Evolutionary conservation across 257 asterid species (phyloP).

Genomic region (Solanum lignicaule): DNA sequence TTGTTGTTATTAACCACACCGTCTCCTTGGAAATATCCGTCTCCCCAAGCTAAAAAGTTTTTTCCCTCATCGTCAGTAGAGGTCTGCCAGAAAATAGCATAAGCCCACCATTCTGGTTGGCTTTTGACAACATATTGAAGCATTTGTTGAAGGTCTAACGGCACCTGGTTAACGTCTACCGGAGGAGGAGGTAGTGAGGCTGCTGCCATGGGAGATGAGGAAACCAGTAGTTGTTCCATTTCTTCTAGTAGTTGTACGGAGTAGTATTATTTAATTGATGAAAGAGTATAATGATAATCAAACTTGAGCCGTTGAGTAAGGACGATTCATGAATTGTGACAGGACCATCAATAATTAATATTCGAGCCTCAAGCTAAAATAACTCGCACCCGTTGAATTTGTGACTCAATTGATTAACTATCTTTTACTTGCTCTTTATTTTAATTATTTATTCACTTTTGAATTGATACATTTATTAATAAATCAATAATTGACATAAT

Average conservation of each 20-base stretch:
- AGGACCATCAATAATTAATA: background rate
- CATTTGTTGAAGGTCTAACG: conserved; percentile 22
- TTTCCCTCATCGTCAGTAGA: conserved; percentile 26
- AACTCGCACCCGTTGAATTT: too few relatives aligned
- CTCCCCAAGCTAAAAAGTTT: conserved; percentile 36
- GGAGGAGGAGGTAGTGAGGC: background rate
- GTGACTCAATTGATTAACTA: too few relatives aligned
- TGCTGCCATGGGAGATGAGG: background rate
- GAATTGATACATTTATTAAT: too few relatives aligned
- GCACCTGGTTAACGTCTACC: background rate
- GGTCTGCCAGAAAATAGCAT: conserved; percentile 46
- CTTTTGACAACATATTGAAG: conserved; percentile 39
- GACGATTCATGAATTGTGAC: background rate
- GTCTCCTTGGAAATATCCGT: conserved; percentile 57
- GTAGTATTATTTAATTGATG: background rate
- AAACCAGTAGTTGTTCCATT: background rate
- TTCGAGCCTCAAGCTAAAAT: background rate
- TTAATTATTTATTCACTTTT: too few relatives aligned
- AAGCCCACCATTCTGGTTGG: conserved; percentile 46
- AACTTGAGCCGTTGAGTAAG: background rate
- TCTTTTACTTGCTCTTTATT: too few relatives aligned
- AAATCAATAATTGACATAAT: too few relatives aligned
- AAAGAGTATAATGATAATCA: background rate
- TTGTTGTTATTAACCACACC: background rate
- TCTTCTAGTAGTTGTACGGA: background rate